Percentiles rank a stretch among this genome's conserved stretches.
phyloP scores from a whole-genome alignment of 2,329 filamentous ascomycete species.

The Fonsecaea multimorphosa region DNA sequence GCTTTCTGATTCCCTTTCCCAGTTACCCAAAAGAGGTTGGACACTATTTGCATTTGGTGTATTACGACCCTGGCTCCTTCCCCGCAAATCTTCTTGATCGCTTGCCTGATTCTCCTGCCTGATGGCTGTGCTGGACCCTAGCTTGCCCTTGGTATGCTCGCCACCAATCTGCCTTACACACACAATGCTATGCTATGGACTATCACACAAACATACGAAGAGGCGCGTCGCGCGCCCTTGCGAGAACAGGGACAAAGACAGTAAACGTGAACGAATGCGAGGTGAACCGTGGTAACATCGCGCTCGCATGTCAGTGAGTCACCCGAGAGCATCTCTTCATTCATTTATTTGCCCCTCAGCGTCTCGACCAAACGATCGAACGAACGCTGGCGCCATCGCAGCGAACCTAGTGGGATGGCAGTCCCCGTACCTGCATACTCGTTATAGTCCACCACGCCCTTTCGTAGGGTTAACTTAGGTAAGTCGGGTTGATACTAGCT shows the following conservation, averaged over 20 bases:
- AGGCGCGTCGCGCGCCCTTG: not conserved
- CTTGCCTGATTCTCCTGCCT: not conserved
- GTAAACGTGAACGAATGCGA: not conserved
- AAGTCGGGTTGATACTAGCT: no score
- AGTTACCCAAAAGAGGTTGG: not conserved
- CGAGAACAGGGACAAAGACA: not conserved
- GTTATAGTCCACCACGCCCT: no score
- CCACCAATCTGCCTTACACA: not conserved
- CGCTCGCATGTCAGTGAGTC: not conserved
- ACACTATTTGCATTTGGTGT: no score
- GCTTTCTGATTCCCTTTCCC: not conserved
- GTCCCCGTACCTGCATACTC: no score
- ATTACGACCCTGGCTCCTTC: not conserved
- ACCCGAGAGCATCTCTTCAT: not conserved
- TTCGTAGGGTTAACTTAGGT: no score
- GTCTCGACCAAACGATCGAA: not conserved
- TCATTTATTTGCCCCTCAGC: not conserved
- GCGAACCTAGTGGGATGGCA: no score
- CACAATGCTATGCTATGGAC: no score
- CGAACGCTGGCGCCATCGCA: no score
- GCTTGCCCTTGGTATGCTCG: not conserved
- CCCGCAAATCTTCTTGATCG: not conserved
- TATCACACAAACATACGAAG: not conserved
- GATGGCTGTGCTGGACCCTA: slow-evolving; percentile 6
- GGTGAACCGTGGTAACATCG: not conserved